phyloP scores from a whole-genome alignment of 108 stramenopile species.

The Cyclotella cryptica region DNA sequence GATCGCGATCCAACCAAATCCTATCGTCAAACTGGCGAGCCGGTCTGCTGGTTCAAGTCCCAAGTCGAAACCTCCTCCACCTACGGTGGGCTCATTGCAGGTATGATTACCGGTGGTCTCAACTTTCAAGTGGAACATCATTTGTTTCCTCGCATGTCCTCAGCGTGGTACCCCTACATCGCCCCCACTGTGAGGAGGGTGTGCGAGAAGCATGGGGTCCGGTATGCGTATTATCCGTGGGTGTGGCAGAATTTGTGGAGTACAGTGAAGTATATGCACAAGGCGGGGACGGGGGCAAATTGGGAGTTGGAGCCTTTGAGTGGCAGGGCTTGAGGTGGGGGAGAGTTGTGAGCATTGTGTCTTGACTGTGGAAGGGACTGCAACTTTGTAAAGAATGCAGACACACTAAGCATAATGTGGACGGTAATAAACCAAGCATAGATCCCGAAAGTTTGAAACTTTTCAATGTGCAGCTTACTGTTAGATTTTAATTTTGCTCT shows the following conservation, averaged over 20 bases:
- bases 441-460: too few species aligned
- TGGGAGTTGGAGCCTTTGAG: conserved; percentile 68
- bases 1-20: conserved; percentile 81
- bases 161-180: conserved; percentile 97
- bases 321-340: conserved; percentile 48
- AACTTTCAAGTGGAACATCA: conserved; percentile 97
- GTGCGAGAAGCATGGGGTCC: conserved; percentile 93
- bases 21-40: conserved; percentile 65
- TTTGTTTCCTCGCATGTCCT: conserved; percentile 91
- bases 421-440: too few species aligned
- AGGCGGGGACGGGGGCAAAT: conserved; percentile 75
- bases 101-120: conserved; percentile 88
- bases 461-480: too few species aligned
- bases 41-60: conserved; percentile 89
- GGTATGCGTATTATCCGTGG: conserved; percentile 91
- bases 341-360: background rate
- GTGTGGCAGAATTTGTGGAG: conserved; percentile 80
- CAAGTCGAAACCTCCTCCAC: conserved; percentile 92
- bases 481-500: too few species aligned
- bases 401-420: too few species aligned
- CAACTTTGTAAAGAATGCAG: too few species aligned
- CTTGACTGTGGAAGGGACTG: too few species aligned
- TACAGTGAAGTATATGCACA: conserved; percentile 84
- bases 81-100: conserved; percentile 89
- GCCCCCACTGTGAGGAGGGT: conserved; percentile 94